Base-by-base conservation (phyloP, 2,329 filamentous ascomycete species). In the Trichoderma lentiforme region DNA sequence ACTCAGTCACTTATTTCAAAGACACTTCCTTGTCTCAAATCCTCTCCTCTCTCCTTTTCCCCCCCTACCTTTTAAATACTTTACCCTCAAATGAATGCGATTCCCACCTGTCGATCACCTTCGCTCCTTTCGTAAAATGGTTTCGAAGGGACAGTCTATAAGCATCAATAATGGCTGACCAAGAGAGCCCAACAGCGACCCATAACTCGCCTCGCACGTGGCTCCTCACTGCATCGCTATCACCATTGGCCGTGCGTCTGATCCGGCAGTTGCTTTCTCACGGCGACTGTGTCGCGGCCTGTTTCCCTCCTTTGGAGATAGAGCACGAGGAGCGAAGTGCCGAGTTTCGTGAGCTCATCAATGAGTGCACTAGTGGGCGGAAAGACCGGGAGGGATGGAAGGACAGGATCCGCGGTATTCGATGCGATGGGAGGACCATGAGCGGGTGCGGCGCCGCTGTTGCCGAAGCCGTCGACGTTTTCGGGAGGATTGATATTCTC, bases 231-330 rank as follows among this genome's bases (percentile, higher is more conserved):
- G 92, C 93, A 72, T 93, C 93, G 39, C 89, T 95, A 73, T 95
- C 94, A 43, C 94, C 95, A 14, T 88, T 98, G 74, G 92, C 92
- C 69, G 92, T 97, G 73, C 92, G 93, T 60, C 87, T 98, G 72
- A 92, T 94, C 69, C 90, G 92, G 70, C 89, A 93, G 76, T 87
- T 97, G 57, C 90, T 98, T 62, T 89, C 90, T n/a, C 94, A 98
- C 82, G 95, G 96, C 63, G 96, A 98, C 82, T 95, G 92, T 80
- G 92, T 97, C 61, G 92, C 95, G 62, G 92, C 94, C 6, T 96
- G 95, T 69, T 86, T 98, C 39, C 90, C 93, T 62, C 92, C 93
- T 3, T 84, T 88, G 65, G 93, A 96, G 81, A 91, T 95, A 74
- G 92, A 95, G 77, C 88, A 95, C 80, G 91, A 91, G 51, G 87